Percentiles rank a stretch among this genome's conserved stretches.
Evolutionary conservation across 2,329 filamentous ascomycete genomes (phyloP).

Genomic region (Trichocomaceae sp.): DNA sequence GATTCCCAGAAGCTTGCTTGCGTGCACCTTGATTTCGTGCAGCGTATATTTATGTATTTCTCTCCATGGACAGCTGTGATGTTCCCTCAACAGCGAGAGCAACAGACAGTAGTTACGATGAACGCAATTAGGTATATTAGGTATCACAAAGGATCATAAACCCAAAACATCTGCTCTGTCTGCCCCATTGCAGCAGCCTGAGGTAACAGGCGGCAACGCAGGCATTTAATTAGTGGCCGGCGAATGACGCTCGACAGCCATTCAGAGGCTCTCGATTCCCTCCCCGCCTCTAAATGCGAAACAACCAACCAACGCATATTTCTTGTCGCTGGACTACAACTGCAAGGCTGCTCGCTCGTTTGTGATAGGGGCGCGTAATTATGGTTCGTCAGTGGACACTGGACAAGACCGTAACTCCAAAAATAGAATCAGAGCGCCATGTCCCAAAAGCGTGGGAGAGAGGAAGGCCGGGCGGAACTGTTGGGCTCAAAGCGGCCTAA

Average conservation of each 20-base stretch:
- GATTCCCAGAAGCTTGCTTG: not conserved
- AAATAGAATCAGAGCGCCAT: not conserved
- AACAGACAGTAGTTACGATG: not conserved
- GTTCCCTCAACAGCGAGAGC: not conserved
- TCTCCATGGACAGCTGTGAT: not conserved
- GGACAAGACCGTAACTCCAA: not conserved
- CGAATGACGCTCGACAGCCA: not conserved
- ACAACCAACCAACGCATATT: not conserved
- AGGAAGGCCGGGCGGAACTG: not conserved
- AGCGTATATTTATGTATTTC: not conserved
- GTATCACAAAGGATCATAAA: not conserved
- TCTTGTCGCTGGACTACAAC: not conserved
- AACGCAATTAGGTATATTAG: too few relatives aligned
- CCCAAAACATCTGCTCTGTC: not conserved
- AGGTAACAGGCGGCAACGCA: conserved; percentile 1
- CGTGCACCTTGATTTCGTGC: not conserved
- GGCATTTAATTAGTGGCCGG: not conserved
- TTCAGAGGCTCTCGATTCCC: not conserved
- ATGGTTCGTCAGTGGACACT: not conserved
- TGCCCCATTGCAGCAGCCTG: not conserved
- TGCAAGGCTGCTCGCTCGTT: not conserved
- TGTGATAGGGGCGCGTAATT: not conserved
- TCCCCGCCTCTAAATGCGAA: conserved; percentile 10
- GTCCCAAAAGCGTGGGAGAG: conserved; percentile 1
- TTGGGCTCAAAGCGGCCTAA: not conserved